phyloP scores from a whole-genome alignment of 345 rosid genomes.

The thale cress (Arabidopsis thaliana) region DNA sequence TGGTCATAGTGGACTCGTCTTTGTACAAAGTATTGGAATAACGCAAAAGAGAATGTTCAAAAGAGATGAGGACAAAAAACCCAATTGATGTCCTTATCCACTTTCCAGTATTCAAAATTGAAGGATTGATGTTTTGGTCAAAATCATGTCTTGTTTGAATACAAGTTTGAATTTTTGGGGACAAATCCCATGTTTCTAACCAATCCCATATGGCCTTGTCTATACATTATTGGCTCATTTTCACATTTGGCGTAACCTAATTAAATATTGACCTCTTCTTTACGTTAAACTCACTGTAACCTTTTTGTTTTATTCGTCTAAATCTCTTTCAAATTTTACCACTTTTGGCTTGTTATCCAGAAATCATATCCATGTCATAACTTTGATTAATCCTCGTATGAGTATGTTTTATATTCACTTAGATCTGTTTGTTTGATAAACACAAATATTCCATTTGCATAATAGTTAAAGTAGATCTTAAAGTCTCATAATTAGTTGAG shows the following conservation, averaged over 20 bases:
- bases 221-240: slow-evolving; percentile 11
- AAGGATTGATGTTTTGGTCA: slow-evolving; percentile 42
- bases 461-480: too few relatives aligned
- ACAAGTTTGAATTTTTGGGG: slow-evolving; percentile 31
- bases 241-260: neutral
- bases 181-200: slow-evolving; percentile 34
- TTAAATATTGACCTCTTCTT: slow-evolving; percentile 11
- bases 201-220: slow-evolving; percentile 33
- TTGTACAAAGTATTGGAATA: slow-evolving; percentile 26
- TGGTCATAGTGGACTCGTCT: slow-evolving; percentile 29
- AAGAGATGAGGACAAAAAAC: neutral
- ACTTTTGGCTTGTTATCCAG: slow-evolving; percentile 21
- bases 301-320: slow-evolving; percentile 17
- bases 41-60: slow-evolving; percentile 28
- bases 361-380: slow-evolving; percentile 2
- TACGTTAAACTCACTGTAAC: slow-evolving; percentile 22
- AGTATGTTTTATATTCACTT: too few relatives aligned
- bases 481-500: too few relatives aligned
- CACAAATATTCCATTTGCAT: too few relatives aligned
- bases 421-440: too few relatives aligned
- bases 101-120: slow-evolving; percentile 38
- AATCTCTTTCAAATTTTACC: slow-evolving; percentile 16
- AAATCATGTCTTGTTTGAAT: slow-evolving; percentile 39
- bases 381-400: too few relatives aligned
- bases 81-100: slow-evolving; percentile 32